Evolutionary conservation across 345 rosid genomes (phyloP), one percentile per base, ranked within the genome.

Genomic region (Camelina sativa): DNA sequence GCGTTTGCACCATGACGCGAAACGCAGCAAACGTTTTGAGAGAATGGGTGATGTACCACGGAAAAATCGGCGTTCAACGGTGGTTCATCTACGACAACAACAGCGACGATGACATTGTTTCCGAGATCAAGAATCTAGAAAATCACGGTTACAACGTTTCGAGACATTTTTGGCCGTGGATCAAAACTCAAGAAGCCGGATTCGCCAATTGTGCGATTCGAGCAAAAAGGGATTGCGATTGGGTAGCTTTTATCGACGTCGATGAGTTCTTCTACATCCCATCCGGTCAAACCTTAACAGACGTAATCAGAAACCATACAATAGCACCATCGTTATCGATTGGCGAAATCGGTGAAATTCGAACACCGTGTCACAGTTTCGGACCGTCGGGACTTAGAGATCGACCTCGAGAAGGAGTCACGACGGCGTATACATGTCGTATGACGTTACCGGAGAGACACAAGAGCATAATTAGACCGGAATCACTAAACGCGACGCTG

Each of bases 1-100:
- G 97, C 55, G 50, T 88, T 8, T 93, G 98, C 72, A 91, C 96
- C 3, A 91, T 93, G 98, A 76, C 88, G 43, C 83, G 89, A 50
- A 89, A 89, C 67, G 87, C 87, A 60, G 98, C 88, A 0, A 80
- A 77, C 74, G 86, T 82, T 74, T 60, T 93, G 25, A 75, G 62
- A 73, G 98, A 93, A 80, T 93, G 98, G 97, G 86, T 91, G 16
- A 80, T 89, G 82, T 91, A 91, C 76, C 98, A 91, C 56, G 79
- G 84, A 41, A 54, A 11, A 52, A 85, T 93, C 2, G 97, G 97
- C 3, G 87, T 91, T 0, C 72, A 79, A 35, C 84, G 90, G 11
- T 93, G 96, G 96, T 93, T 82, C 46, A 76, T 93, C 38, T 93
- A 93, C 48, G 93, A 93, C 30, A 93, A 91, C 75, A 93, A 89